phyloP scores from a whole-genome alignment of 2,329 filamentous ascomycete genomes.

The Stromatinia cepivora region DNA sequence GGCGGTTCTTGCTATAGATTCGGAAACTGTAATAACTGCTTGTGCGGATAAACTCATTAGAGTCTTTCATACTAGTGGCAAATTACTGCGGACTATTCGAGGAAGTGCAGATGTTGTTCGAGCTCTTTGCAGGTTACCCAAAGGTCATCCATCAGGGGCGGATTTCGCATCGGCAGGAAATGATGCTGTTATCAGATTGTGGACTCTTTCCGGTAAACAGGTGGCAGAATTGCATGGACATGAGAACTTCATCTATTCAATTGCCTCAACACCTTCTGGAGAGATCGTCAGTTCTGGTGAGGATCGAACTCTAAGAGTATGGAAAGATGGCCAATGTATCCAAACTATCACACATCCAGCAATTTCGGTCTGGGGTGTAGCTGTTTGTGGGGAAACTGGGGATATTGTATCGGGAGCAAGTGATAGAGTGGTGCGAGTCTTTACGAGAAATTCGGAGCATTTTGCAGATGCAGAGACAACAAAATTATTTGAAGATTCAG shows the following conservation, averaged over 20 bases:
- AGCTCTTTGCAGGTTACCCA: constrained; percentile 79
- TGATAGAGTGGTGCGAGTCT: constrained; percentile 81
- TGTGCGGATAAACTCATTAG: constrained; percentile 90
- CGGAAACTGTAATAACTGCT: constrained; percentile 80
- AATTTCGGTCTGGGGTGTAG: constrained; percentile 93
- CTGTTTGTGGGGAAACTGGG: constrained; percentile 76
- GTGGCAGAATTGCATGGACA: constrained; percentile 81
- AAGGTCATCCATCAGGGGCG: constrained; percentile 74
- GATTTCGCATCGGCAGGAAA: constrained; percentile 96
- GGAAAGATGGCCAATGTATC: constrained; percentile 78
- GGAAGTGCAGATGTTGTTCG: constrained; percentile 82
- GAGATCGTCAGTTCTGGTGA: constrained; percentile 91
- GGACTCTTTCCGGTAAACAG: constrained; percentile 76
- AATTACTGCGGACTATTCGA: constrained; percentile 62
- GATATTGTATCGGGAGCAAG: constrained; percentile 95
- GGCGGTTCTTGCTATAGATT: constrained; percentile 84
- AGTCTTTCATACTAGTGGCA: constrained; percentile 69
- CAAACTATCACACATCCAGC: constrained; percentile 97
- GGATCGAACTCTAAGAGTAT: constrained; percentile 89
- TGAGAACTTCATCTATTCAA: constrained; percentile 90
- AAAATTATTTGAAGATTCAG: constrained; percentile 75
- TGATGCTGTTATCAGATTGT: constrained; percentile 83
- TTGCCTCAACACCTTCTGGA: constrained; percentile 75
- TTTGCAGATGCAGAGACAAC: constrained; percentile 68
- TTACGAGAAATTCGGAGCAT: constrained; percentile 70